Conservation (phyloP, 805 yeast genomes). For the Candida maltosa region DNA sequence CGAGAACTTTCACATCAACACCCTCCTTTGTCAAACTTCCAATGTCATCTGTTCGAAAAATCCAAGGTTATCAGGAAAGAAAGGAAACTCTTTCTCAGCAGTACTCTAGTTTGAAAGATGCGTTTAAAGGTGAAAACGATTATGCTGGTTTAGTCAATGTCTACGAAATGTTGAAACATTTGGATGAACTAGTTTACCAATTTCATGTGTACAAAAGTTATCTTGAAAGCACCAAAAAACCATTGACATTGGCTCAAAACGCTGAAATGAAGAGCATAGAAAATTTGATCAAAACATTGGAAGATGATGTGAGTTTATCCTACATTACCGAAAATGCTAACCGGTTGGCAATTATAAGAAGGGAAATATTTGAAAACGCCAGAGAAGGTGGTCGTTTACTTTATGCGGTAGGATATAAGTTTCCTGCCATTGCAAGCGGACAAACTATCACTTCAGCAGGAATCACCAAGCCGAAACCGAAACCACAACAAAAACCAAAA, state of each 20-base stretch:
- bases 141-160: constrained; percentile 10
- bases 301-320: no score
- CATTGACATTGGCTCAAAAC: constrained; percentile 1
- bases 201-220: constrained; percentile 22
- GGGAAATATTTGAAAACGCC: constrained; percentile 27
- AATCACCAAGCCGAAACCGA: no score
- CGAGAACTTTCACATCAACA: no score
- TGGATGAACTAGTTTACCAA: constrained; percentile 25
- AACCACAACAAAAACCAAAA: no score
- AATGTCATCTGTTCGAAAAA: constrained; percentile 11
- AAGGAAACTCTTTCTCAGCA: constrained; percentile 9
- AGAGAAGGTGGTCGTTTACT: constrained; percentile 23
- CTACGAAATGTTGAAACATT: constrained; percentile 17
- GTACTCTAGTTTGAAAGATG: constrained; percentile 12
- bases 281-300: constrained; percentile 13
- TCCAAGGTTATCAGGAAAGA: constrained; percentile 15
- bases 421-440: no score
- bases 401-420: no score
- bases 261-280: constrained; percentile 7
- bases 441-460: no score
- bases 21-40: no score
- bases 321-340: constrained; percentile 15
- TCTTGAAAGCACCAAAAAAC: constrained; percentile 16
- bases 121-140: constrained; percentile 7
- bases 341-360: constrained; percentile 24